Conservation (phyloP, 2,329 filamentous ascomycete genomes). For the Microdochium paspali region DNA sequence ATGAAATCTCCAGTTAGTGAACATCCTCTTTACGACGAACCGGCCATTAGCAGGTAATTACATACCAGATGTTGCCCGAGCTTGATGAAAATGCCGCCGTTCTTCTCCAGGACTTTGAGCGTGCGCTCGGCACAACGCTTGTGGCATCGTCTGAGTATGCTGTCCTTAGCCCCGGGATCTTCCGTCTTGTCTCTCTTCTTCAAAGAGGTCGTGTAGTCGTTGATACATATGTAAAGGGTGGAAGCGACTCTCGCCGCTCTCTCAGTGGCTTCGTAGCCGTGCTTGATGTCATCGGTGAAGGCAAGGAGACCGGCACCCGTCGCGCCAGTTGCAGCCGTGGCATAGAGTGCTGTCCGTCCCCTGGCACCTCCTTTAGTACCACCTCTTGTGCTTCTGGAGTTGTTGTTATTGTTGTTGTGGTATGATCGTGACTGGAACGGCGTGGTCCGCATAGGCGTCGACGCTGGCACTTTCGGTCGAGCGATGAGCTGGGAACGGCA, state of each 20-base stretch:
- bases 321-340: conserved; percentile 41
- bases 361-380: conserved; percentile 6
- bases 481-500: conserved; percentile 30
- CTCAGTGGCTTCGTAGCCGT: conserved; percentile 65
- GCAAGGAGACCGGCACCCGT: conserved; percentile 38
- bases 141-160: conserved; percentile 73
- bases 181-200: conserved; percentile 56
- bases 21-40: not conserved
- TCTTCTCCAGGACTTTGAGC: conserved; percentile 79
- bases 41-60: conserved; percentile 4
- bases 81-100: conserved; percentile 98
- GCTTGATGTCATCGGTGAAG: conserved; percentile 62
- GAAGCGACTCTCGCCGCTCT: conserved; percentile 70
- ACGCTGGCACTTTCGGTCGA: conserved; percentile 15
- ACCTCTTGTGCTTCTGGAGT: conserved; percentile 11
- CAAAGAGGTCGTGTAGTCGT: conserved; percentile 87
- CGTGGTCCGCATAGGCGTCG: not conserved
- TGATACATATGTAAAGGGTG: conserved; percentile 72
- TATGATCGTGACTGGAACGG: conserved; percentile 8
- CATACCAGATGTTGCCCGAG: conserved; percentile 79
- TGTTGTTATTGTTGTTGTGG: conserved; percentile 11
- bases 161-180: conserved; percentile 55
- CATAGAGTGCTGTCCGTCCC: conserved; percentile 25
- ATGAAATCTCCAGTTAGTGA: conserved; percentile 9
- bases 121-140: conserved; percentile 87